A percentile compares a stretch with the other conserved stretches of the same genome.
Evolutionary conservation across 1,284 basidiomycete species (phyloP).

Genomic region (Earliella scabrosa): DNA sequence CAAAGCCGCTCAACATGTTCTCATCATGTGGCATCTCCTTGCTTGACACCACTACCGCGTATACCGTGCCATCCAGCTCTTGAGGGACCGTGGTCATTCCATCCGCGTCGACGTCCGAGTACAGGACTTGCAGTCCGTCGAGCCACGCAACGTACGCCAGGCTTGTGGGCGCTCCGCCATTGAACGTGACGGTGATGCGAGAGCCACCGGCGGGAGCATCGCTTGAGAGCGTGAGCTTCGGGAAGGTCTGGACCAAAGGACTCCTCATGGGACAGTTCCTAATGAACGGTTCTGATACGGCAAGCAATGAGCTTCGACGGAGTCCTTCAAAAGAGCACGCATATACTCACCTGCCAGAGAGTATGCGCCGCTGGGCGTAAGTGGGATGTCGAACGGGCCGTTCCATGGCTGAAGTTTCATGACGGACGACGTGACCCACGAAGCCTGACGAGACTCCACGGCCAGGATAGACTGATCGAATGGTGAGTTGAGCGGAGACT

Average conservation of each 20-base stretch:
- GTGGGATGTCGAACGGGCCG: constrained; percentile 56
- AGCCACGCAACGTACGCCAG: constrained; percentile 43
- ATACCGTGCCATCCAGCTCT: constrained; percentile 37
- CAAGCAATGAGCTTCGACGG: constrained; percentile 28
- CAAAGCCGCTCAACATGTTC: constrained; percentile 35
- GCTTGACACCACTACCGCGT: constrained; percentile 33
- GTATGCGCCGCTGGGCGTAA: constrained; percentile 52
- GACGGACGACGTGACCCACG: constrained; percentile 56
- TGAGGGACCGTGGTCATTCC: constrained; percentile 38
- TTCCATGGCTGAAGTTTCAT: constrained; percentile 55
- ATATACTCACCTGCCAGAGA: constrained; percentile 39
- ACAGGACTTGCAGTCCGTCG: constrained; percentile 38
- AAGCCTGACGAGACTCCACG: constrained; percentile 50
- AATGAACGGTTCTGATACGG: constrained; percentile 44
- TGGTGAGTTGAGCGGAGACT: no score
- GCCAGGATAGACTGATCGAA: constrained; percentile 43
- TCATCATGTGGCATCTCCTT: constrained; percentile 29
- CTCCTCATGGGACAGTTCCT: constrained; percentile 49
- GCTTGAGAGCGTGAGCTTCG: constrained; percentile 37
- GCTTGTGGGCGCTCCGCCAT: constrained; percentile 3
- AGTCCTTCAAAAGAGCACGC: no score
- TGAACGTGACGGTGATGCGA: constrained; percentile 33
- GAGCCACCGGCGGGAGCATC: constrained; percentile 27
- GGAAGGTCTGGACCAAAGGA: constrained; percentile 42
- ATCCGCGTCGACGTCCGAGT: constrained; percentile 36